Evolutionary conservation across 2,329 filamentous ascomycete species (phyloP), one percentile per base, ranked within the genome.

Genomic region (Sordariomycetes sp.): DNA sequence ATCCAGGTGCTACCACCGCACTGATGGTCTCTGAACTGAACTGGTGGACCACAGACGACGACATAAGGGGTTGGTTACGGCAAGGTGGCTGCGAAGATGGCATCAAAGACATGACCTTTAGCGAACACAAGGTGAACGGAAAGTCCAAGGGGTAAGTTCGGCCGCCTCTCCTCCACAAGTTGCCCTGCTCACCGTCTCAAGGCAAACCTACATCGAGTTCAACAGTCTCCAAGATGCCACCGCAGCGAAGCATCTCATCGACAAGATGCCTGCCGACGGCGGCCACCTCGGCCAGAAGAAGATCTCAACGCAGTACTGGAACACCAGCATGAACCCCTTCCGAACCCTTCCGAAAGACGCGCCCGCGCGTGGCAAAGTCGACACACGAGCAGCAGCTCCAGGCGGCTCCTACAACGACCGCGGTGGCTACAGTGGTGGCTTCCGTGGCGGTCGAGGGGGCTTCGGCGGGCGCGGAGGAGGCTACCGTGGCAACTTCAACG

Each of bases 1-100:
- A 81, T 40, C 66, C 70, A 3, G 64, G 64, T 36, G 75, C 75
- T 3, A 79, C 75, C 2, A 68, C 78, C 17, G 87, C 88, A 0
- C 62, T 96, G 20, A 77, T 94, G 55, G 75, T 96, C 35, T 88
- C 86, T 3, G 92, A 96, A 32, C 67, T 98, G 8, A 83, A 85
- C 56, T 98, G 92, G 92, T 96, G 90, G 90, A 88, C 80, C 20
- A 94, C 84, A 3, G 92, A 98, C 53, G 92, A 98, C 51, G 87
- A 96, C 47, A 76, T 98, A 37, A 82, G 92, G 34, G 84, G 82
- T 33, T 95, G 87, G 85, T 70, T 83, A 17, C 78, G 79, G 44
- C 72, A 84, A 43, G 85, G 82, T n/a, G 75, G 73, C 3, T 85
- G 78, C 46, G 92, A 96, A 55, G 72, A 80, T 30, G 86, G 94